A percentile compares a stretch with the other conserved stretches of the same genome.
These are phyloP conservation scores for Rhodotorula glutinis DNA, from an alignment of 1,284 basidiomycete species.

Conservation along the genomic window DNA sequence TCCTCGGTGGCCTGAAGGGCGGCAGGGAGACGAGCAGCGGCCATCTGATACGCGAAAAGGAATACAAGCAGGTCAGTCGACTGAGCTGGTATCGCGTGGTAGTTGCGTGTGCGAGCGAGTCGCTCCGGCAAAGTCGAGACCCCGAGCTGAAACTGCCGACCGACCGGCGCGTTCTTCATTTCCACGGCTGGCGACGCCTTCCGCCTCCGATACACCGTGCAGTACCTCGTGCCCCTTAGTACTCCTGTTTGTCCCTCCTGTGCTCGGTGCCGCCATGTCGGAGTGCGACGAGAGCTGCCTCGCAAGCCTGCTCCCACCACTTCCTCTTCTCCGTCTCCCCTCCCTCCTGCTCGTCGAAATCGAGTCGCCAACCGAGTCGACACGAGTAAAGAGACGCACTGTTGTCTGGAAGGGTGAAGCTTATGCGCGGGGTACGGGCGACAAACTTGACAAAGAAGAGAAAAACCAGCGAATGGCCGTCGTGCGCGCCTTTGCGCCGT, in stretches of 20 bases:
- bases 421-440: constrained; percentile 1
- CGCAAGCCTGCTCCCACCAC: too few species aligned
- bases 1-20: constrained; percentile 91
- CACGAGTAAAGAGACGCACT: neutral
- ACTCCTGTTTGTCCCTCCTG: too few species aligned
- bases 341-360: neutral
- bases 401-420: constrained; percentile 4
- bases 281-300: too few species aligned
- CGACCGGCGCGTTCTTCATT: too few species aligned
- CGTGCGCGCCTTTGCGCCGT: neutral
- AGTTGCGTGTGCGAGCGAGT: neutral
- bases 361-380: neutral
- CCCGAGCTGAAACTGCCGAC: too few species aligned
- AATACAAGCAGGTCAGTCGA: neutral
- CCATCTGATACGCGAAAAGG: constrained; percentile 17
- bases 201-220: too few species aligned
- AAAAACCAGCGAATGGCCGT: neutral
- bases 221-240: too few species aligned
- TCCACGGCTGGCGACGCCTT: too few species aligned
- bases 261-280: too few species aligned
- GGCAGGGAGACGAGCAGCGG: constrained; percentile 76
- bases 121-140: too few species aligned
- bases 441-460: neutral
- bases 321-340: too few species aligned
- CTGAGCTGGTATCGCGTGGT: neutral